Percentiles rank a stretch among this genome's conserved stretches.
These are phyloP conservation scores for Tetrapyrgos nigripes DNA, from an alignment of 1,284 basidiomycete species.

Conservation along the genomic window DNA sequence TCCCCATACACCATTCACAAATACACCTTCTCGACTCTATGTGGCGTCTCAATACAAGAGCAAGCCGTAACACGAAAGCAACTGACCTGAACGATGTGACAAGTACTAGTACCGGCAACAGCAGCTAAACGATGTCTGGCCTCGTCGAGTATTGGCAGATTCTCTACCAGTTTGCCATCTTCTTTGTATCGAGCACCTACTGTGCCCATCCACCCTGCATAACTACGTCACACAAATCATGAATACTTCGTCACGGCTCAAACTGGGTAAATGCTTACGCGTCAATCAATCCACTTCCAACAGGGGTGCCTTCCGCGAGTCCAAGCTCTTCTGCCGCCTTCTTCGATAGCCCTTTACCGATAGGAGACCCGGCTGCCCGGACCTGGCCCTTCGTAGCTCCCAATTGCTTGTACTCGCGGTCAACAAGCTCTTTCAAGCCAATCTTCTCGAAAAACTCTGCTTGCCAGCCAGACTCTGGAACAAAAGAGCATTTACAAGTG, in stretches of 20 bases:
- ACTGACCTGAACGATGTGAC: slow-evolving; percentile 87
- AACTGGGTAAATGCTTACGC: slow-evolving; percentile 60
- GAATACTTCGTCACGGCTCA: background rate
- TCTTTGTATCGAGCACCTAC: slow-evolving; percentile 83
- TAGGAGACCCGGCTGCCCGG: slow-evolving; percentile 91
- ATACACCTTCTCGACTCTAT: slow-evolving; percentile 81
- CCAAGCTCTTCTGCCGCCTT: slow-evolving; percentile 88
- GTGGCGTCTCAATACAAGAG: slow-evolving; percentile 24
- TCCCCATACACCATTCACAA: slow-evolving; percentile 96
- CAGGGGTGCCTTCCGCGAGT: slow-evolving; percentile 86
- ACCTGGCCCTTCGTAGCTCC: slow-evolving; percentile 75
- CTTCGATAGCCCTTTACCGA: slow-evolving; percentile 85
- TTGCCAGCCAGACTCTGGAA: slow-evolving; percentile 89
- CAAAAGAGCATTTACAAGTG: slow-evolving; percentile 96
- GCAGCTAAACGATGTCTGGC: slow-evolving; percentile 87
- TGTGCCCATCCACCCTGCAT: slow-evolving; percentile 99
- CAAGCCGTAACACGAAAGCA: background rate
- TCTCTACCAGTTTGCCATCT: slow-evolving; percentile 55
- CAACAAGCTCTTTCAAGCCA: slow-evolving; percentile 74
- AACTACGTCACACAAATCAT: slow-evolving; percentile 52
- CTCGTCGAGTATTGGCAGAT: slow-evolving; percentile 69
- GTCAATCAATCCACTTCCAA: slow-evolving; percentile 95
- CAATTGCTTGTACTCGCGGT: slow-evolving; percentile 77
- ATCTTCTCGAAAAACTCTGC: slow-evolving; percentile 87
- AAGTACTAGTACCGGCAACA: slow-evolving; percentile 96